Conservation (phyloP, 768 basidiomycete species). For the Russula sp. region DNA sequence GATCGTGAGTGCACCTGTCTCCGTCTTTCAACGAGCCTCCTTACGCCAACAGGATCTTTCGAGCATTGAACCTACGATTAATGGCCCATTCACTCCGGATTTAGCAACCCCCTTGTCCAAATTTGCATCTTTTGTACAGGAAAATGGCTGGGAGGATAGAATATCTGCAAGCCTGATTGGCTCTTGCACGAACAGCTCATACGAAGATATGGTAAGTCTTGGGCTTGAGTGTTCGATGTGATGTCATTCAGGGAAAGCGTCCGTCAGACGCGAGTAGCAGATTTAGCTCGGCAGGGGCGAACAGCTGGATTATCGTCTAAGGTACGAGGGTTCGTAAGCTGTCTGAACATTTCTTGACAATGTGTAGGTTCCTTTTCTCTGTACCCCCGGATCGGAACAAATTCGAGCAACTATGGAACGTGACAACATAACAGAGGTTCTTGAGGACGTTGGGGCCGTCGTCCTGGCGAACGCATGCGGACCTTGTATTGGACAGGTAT, state of each 20-base stretch:
- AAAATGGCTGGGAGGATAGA: slow-evolving; percentile 91
- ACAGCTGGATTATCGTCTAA: slow-evolving; percentile 72
- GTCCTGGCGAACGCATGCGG: slow-evolving; percentile 98
- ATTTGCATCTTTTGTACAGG: slow-evolving; percentile 71
- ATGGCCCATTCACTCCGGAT: slow-evolving; percentile 98
- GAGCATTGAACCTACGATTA: slow-evolving; percentile 84
- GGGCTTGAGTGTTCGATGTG: neutral
- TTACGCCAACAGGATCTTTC: slow-evolving; percentile 60
- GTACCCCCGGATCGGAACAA: slow-evolving; percentile 89
- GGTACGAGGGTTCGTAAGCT: slow-evolving; percentile 29
- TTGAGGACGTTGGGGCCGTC: slow-evolving; percentile 86
- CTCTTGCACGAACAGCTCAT: slow-evolving; percentile 99
- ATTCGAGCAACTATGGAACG: slow-evolving; percentile 97
- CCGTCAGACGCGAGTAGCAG: slow-evolving; percentile 80
- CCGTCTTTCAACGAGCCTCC: neutral
- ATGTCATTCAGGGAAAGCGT: slow-evolving; percentile 4
- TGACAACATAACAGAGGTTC: slow-evolving; percentile 72
- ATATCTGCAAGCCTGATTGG: slow-evolving; percentile 90
- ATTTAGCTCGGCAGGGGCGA: slow-evolving; percentile 85
- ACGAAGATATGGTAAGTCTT: slow-evolving; percentile 79
- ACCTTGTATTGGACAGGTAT: slow-evolving; percentile 93
- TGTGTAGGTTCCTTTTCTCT: slow-evolving; percentile 74
- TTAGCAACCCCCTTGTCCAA: slow-evolving; percentile 88
- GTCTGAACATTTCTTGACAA: neutral
- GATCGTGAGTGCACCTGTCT: slow-evolving; percentile 48